A percentile compares a stretch with the other conserved stretches of the same genome.
These are phyloP conservation scores for Clavulina sp. DNA, from an alignment of 768 basidiomycete species.

Conservation along the genomic window DNA sequence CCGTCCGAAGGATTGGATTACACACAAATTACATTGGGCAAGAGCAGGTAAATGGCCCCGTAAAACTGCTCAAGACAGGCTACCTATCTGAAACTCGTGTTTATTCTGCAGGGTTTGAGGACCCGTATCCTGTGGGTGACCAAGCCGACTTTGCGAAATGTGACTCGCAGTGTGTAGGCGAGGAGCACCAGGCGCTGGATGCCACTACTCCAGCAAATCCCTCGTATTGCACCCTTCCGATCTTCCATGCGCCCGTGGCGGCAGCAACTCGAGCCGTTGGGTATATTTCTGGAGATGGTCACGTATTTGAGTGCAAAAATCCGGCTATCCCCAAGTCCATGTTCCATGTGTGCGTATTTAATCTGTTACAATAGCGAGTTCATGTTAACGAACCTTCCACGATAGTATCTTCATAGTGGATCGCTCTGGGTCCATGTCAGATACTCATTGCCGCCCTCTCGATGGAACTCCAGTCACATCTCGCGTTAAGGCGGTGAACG, in stretches of 20 bases:
- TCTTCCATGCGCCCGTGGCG: conserved; percentile 29
- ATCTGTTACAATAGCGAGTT: neutral
- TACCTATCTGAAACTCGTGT: too few relatives aligned
- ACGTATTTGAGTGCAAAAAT: conserved; percentile 35
- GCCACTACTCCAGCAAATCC: conserved; percentile 24
- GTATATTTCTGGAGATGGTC: conserved; percentile 40
- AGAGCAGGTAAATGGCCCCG: conserved; percentile 19
- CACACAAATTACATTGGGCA: conserved; percentile 38
- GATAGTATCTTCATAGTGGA: conserved; percentile 39
- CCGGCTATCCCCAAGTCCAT: conserved; percentile 32
- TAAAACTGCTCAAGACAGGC: too few relatives aligned
- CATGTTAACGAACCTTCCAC: neutral
- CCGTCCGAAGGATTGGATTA: conserved; percentile 34
- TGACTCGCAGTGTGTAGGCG: conserved; percentile 18
- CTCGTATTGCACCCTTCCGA: conserved; percentile 36
- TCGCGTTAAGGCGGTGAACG: conserved; percentile 21
- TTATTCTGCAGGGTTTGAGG: neutral
- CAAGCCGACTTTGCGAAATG: conserved; percentile 36
- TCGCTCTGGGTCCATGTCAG: conserved; percentile 37
- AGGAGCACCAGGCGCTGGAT: neutral
- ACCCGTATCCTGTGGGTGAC: too few relatives aligned
- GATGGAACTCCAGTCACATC: conserved; percentile 25
- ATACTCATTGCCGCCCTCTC: conserved; percentile 28
- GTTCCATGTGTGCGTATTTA: conserved; percentile 36
- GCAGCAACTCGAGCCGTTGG: conserved; percentile 20